Base-by-base conservation (phyloP, 805 yeast species). In the Yarrowia divulgata region DNA sequence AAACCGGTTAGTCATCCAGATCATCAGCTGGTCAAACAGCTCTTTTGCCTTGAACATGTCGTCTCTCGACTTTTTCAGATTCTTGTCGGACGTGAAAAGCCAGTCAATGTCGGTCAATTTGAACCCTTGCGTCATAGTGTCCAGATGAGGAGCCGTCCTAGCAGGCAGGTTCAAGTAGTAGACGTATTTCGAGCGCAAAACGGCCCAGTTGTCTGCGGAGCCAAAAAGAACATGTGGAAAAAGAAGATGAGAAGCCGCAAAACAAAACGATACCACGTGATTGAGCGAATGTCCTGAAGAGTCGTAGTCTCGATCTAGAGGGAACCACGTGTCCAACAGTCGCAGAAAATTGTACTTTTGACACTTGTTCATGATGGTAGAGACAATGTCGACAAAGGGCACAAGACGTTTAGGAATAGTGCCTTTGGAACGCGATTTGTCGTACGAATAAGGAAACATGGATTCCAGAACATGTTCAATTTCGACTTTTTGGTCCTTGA, bases 21-120 rank as follows among this genome's bases (percentile, higher is more conserved):
- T 16, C 5, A 49, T 14, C 5, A 63, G 39, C 48, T 63, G 39
- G 0, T 39, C 37, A 48, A 63, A 49, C 12, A 63, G 29, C n/a
- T 48, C 55, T 2, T 16, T 19, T 10, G 68, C 68, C 45, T 48
- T 63, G 10, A 37, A 12, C 23, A 39, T 14, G 9, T 63, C 68
- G 37, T 23, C 46, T 23, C 42, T 19, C 1, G 68, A 48, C 48
- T 48, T 63, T 48, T 63, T 48, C n/a, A 12, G 14, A 5, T 32
- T 18, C 19, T 8, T 37, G n/a, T 52, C 43, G 1, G 45, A 37
- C 1, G 45, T 49, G 14, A 19, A 63, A 16, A 63, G 23, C 68
- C 68, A 63, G 45, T 37, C n/a, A 12, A 63, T 63, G 1, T 63
- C 39, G 9, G 35, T 39, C 32, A 49, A 14, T 14, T 37, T 34